Conservation (phyloP, 139 green algal species). For the Tetraselmis chui region DNA sequence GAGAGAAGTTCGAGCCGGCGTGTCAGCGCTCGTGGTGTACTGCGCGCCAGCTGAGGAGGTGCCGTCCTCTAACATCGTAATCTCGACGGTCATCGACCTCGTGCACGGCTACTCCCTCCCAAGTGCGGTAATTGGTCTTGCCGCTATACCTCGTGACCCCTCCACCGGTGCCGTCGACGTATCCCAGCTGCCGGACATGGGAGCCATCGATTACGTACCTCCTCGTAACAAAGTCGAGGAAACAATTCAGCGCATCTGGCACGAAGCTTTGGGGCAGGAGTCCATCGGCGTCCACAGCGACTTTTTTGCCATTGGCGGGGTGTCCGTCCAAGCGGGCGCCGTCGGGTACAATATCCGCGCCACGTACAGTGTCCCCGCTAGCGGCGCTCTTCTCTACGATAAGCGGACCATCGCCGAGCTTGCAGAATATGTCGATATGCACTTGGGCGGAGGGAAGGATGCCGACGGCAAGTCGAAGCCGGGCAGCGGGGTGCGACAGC, state of each 20-base stretch:
- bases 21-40: background rate
- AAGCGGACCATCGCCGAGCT: slow-evolving; percentile 3
- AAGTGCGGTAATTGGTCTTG: background rate
- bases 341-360: background rate
- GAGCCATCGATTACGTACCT: background rate
- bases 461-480: background rate
- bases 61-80: background rate
- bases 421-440: background rate
- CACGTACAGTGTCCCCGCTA: background rate
- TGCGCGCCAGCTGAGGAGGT: background rate
- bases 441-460: background rate
- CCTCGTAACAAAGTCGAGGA: background rate
- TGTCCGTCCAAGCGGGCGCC: background rate
- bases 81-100: background rate
- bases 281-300: background rate
- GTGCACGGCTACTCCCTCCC: background rate
- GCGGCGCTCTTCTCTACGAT: slow-evolving; percentile 1
- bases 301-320: background rate
- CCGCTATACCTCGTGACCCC: background rate
- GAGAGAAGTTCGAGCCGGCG: too few species aligned
- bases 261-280: background rate
- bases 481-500: too few species aligned
- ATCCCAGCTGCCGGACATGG: background rate
- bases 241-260: background rate
- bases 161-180: background rate